phyloP scores from a whole-genome alignment of 1,139 yeast species.

The Taphrina pruni region DNA sequence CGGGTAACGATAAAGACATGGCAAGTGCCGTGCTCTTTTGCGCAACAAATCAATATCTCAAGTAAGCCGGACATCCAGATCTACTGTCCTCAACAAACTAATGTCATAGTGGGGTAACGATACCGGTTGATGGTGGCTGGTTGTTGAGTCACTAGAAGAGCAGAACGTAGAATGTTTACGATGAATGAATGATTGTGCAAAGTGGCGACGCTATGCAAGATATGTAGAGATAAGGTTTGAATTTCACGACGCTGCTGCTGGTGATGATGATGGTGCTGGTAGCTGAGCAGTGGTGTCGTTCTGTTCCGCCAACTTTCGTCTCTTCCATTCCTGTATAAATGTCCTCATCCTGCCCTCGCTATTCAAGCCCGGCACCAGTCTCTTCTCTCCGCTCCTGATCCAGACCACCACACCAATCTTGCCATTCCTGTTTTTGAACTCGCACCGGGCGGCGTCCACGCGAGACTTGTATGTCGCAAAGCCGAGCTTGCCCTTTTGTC shows the following conservation, averaged over 20 bases:
- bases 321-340: constrained; percentile 32
- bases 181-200: constrained; percentile 2
- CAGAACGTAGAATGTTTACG: neutral
- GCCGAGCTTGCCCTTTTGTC: constrained; percentile 39
- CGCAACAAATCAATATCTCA: constrained; percentile 44
- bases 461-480: constrained; percentile 35
- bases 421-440: constrained; percentile 39
- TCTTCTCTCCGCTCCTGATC: constrained; percentile 35
- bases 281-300: neutral
- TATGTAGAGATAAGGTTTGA: neutral
- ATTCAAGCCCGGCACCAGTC: constrained; percentile 34
- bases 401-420: constrained; percentile 39
- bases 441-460: constrained; percentile 38
- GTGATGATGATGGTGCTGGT: constrained; percentile 2
- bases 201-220: neutral
- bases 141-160: constrained; percentile 22
- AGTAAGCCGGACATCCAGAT: neutral
- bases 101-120: constrained; percentile 36
- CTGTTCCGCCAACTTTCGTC: constrained; percentile 24
- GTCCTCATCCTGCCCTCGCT: constrained; percentile 36
- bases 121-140: constrained; percentile 46
- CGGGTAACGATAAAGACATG: constrained; percentile 46
- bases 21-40: constrained; percentile 45
- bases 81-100: neutral
- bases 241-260: neutral